These are phyloP conservation scores for Paramecium biaurelia DNA, from an alignment of 73 alveolate species.

Conservation along the genomic window DNA sequence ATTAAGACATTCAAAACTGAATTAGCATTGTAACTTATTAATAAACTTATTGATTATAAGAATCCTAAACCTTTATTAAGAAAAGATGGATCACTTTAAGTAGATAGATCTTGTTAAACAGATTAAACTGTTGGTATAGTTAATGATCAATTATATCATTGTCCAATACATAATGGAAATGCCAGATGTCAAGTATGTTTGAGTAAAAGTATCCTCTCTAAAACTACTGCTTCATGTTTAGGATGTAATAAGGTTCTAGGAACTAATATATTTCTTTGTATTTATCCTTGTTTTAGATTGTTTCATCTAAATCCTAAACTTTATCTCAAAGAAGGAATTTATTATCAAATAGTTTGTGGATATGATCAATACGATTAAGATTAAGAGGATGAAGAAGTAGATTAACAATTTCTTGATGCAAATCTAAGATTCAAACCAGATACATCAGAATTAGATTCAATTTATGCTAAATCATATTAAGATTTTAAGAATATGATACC, in stretches of 20 bases:
- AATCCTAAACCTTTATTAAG: not conserved
- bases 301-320: not conserved
- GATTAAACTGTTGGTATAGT: not conserved
- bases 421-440: not conserved
- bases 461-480: not conserved
- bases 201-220: not conserved
- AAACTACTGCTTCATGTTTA: not conserved
- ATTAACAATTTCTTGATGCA: not conserved
- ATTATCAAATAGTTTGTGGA: not conserved
- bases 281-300: constrained; percentile 41
- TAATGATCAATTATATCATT: not conserved
- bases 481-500: not conserved
- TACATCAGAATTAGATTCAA: constrained; percentile 15
- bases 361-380: not conserved
- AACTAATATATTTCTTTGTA: not conserved
- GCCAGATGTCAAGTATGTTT: constrained; percentile 31
- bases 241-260: constrained; percentile 28
- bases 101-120: not conserved
- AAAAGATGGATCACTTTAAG: not conserved
- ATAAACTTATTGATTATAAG: not conserved
- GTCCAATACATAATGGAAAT: constrained; percentile 30
- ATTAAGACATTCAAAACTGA: not conserved
- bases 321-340: not conserved
- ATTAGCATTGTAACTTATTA: not conserved
- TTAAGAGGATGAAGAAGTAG: not conserved